Evolutionary conservation across 352 stramenopile species (phyloP), one percentile per base, ranked within the genome.

Genomic region (Phytopythium mirpurense): DNA sequence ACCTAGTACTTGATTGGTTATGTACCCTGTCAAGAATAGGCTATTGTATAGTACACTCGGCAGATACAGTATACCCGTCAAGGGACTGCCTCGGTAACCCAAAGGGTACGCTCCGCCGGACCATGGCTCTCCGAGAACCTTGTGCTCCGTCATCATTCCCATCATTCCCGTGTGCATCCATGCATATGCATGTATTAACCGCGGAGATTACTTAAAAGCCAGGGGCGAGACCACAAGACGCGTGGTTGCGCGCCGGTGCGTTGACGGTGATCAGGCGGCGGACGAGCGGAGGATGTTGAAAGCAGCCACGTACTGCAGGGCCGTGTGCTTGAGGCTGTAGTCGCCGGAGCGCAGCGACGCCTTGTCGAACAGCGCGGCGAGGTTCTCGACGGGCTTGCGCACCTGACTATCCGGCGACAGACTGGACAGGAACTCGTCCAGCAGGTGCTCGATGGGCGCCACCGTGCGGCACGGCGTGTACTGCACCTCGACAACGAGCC

Each of bases 311-410:
- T 94, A 94, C 66, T 94, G 83, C 59, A 94, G 70, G 34, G 79
- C 83, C 54, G 83, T 94, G 67, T 94, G 83, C 59, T 94, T 94
- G 63, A 92, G 83, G 31, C 72, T 89, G 61, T 94, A 94, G 63
- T 92, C 79, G 49, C 54, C 67, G 41, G 68, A 63, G 0, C 74
- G 71, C 21, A 92, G 70, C n/a, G 74, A 73, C 16, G 86, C 77
- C 60, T 92, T 92, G 46, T 92, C 74, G 47, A 88, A 92, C 0
- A 91, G 63, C 26, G 66, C 66, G 7, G 56, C 37, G 49, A 92
- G 52, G 48, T 78, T 88, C 27, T 86, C 72, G 27, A 94, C 67
- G 24, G 83, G 83, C 56, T 94, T 94, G 43, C 78, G 79, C 42
- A 94, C 53, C 27, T 75, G 72, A 27, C 86, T 76, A 8, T 84